phyloP scores from a whole-genome alignment of 805 yeast species.

The Pichia cephalocereana region DNA sequence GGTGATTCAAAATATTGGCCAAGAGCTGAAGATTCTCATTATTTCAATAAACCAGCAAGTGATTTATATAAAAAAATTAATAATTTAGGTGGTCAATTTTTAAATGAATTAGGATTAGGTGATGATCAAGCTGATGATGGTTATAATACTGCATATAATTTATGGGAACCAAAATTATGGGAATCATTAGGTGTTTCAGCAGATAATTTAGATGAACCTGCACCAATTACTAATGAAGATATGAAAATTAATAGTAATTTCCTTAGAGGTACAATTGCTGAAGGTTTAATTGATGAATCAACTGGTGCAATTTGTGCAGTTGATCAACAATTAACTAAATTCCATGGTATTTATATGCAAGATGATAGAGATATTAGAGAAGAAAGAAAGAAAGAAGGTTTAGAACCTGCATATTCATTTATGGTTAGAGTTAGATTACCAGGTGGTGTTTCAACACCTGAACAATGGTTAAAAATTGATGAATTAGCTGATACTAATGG shows the following conservation, averaged over 20 bases:
- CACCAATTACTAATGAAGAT: conserved; percentile 88
- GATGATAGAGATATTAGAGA: conserved; percentile 96
- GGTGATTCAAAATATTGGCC: conserved; percentile 94
- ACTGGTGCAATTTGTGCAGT: conserved; percentile 88
- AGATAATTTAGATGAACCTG: conserved; percentile 84
- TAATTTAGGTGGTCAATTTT: conserved; percentile 63
- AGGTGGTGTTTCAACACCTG: conserved; percentile 82
- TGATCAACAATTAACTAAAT: conserved; percentile 91
- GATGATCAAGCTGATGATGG: conserved; percentile 99
- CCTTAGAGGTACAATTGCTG: conserved; percentile 88
- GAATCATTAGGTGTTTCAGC: conserved; percentile 81
- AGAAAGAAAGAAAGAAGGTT: conserved; percentile 81
- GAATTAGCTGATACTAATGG: conserved; percentile 74
- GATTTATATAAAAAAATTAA: conserved; percentile 60
- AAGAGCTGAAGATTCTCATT: conserved; percentile 87
- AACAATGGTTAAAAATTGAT: conserved; percentile 83
- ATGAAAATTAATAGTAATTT: conserved; percentile 82
- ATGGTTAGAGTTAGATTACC: conserved; percentile 96
- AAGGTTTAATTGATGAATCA: conserved; percentile 67
- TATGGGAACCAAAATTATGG: conserved; percentile 84
- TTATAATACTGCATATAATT: conserved; percentile 79
- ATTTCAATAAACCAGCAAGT: conserved; percentile 83
- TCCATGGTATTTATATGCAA: conserved; percentile 98
- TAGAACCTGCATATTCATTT: conserved; percentile 94
- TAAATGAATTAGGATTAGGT: conserved; percentile 77